Percentiles rank a stretch among this genome's conserved stretches.
Evolutionary conservation across 192 early-diverging fungal genomes (phyloP).

Genomic region (Linnemannia zychae): DNA sequence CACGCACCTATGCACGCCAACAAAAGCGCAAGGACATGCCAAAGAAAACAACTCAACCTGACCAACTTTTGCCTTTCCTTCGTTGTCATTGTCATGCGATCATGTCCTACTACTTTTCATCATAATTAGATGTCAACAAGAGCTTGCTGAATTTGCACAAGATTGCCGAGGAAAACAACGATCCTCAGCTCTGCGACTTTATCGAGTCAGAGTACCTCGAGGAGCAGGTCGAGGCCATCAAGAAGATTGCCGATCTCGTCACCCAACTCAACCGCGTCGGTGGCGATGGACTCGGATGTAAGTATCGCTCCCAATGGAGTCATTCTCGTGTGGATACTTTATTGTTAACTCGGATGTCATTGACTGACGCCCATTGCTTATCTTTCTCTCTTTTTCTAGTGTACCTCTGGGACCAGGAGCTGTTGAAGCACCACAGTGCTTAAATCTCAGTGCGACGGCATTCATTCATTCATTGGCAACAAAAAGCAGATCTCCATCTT

Average conservation of each 20-base stretch:
- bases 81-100: background rate
- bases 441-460: background rate
- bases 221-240: conserved; percentile 70
- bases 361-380: background rate
- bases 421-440: conserved; percentile 14
- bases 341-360: background rate
- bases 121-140: conserved; percentile 66
- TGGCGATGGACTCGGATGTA: conserved; percentile 61
- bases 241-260: conserved; percentile 66
- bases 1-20: background rate
- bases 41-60: too few species aligned
- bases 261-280: conserved; percentile 69
- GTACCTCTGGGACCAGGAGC: conserved; percentile 32
- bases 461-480: background rate
- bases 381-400: background rate
- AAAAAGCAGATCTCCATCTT: conserved; percentile 2
- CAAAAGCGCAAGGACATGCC: background rate
- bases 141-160: conserved; percentile 67
- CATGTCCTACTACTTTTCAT: background rate
- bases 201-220: conserved; percentile 63
- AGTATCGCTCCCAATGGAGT: background rate
- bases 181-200: conserved; percentile 70
- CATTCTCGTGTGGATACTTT: background rate
- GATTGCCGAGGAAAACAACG: conserved; percentile 63
- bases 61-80: background rate